These are phyloP conservation scores for Triadica sebifera DNA, from an alignment of 345 rosid genomes.

Conservation along the genomic window DNA sequence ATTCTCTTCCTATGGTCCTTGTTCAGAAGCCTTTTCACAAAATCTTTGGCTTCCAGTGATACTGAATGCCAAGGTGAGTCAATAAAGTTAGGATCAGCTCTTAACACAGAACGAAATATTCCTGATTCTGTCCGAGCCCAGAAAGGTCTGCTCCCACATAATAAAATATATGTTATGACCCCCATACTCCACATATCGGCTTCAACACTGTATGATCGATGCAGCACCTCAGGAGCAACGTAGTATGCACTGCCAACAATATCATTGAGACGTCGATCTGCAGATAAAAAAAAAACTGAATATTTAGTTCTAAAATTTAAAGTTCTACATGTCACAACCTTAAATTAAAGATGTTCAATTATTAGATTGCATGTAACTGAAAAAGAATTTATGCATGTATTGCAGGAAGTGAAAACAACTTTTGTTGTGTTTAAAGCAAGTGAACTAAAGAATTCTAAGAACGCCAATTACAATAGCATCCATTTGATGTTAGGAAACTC, in stretches of 20 bases:
- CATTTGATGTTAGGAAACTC: neutral
- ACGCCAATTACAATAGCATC: neutral
- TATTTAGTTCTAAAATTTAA: conserved; percentile 8
- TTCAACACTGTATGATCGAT: conserved; percentile 82
- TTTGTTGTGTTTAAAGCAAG: neutral
- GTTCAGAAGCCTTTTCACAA: conserved; percentile 80
- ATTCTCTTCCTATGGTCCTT: conserved; percentile 96
- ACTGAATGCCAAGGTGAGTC: conserved; percentile 88
- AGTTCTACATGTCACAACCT: neutral
- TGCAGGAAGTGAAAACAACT: neutral
- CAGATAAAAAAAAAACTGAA: conserved; percentile 15
- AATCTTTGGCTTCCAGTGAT: conserved; percentile 79
- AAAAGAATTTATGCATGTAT: neutral
- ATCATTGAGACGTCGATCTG: conserved; percentile 93
- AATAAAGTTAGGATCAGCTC: conserved; percentile 78
- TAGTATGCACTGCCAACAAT: conserved; percentile 97
- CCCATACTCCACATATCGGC: conserved; percentile 98
- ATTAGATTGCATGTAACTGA: neutral
- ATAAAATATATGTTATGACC: conserved; percentile 77
- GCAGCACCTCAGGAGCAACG: conserved; percentile 97
- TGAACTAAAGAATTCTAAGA: neutral
- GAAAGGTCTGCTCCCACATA: conserved; percentile 96
- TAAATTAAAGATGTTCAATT: neutral
- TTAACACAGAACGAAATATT: conserved; percentile 86
- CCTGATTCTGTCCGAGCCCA: conserved; percentile 95